phyloP scores from a whole-genome alignment of 2,329 filamentous ascomycete species.

The Fusarium burgessii region DNA sequence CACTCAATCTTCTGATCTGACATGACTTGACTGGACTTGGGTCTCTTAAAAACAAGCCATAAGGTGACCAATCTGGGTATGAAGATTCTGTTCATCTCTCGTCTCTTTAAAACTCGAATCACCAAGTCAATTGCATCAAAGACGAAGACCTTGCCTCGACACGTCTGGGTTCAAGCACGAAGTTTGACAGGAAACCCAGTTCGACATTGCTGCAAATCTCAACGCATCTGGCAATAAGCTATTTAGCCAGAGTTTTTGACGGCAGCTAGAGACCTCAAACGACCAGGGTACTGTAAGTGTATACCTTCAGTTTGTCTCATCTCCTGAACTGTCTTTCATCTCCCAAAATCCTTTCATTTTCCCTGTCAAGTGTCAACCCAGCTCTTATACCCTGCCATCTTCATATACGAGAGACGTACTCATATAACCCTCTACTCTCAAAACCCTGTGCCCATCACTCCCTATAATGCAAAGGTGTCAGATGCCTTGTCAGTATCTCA shows the following conservation, averaged over 20 bases:
- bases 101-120: constrained; percentile 1
- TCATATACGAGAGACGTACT: constrained; percentile 6
- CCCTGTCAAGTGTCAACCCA: constrained; percentile 15
- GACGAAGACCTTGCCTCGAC: constrained; percentile 21
- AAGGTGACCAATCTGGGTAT: constrained; percentile 9
- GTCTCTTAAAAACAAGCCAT: constrained; percentile 26
- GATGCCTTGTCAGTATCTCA: constrained; percentile 35
- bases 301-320: constrained; percentile 17
- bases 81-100: background rate
- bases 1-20: constrained; percentile 36
- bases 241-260: constrained; percentile 30
- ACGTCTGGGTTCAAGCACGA: constrained; percentile 11
- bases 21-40: constrained; percentile 26
- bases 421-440: background rate
- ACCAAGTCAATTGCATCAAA: constrained; percentile 17
- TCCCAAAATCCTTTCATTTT: constrained; percentile 10
- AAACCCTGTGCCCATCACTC: constrained; percentile 28
- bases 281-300: constrained; percentile 34
- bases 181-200: constrained; percentile 15
- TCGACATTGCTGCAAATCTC: constrained; percentile 24
- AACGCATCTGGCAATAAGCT: constrained; percentile 33
- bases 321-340: constrained; percentile 6
- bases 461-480: constrained; percentile 31
- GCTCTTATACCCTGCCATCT: constrained; percentile 19
- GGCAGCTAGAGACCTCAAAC: constrained; percentile 30